These are phyloP conservation scores for Ottelia alismoides DNA, from an alignment of 106 monocot species.

Conservation along the genomic window DNA sequence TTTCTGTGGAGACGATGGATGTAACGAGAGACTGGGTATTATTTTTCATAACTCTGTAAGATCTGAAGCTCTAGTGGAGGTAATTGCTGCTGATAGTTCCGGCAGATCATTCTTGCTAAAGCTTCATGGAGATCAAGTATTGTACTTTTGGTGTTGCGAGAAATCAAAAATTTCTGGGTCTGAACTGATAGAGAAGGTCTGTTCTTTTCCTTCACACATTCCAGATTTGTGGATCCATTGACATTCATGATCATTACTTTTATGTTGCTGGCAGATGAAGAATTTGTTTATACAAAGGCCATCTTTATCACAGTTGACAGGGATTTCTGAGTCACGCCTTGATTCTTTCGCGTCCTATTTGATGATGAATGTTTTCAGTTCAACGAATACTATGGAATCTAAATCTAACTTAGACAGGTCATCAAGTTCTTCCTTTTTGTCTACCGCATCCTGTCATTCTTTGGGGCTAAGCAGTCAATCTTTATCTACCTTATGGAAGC, in stretches of 20 bases:
- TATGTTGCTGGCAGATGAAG: conserved; percentile 54
- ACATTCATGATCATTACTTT: background rate
- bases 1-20: conserved; percentile 69
- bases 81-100: conserved; percentile 69
- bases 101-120: conserved; percentile 64
- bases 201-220: conserved; percentile 5
- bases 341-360: conserved; percentile 80
- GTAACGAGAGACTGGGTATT: conserved; percentile 38
- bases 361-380: conserved; percentile 42
- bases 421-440: conserved; percentile 2
- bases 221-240: too few species aligned
- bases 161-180: conserved; percentile 52
- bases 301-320: conserved; percentile 66
- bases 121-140: conserved; percentile 23
- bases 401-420: conserved; percentile 12
- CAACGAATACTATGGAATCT: conserved; percentile 10
- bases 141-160: conserved; percentile 91
- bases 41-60: conserved; percentile 24
- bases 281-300: conserved; percentile 55
- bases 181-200: conserved; percentile 61
- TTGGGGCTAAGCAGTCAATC: conserved; percentile 10
- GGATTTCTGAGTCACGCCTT: conserved; percentile 60
- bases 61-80: conserved; percentile 39
- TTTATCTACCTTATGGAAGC: conserved; percentile 11
- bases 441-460: too few species aligned